Evolutionary conservation across 2,329 filamentous ascomycete genomes (phyloP).

Genomic region (Trichoderma cornu-damae): DNA sequence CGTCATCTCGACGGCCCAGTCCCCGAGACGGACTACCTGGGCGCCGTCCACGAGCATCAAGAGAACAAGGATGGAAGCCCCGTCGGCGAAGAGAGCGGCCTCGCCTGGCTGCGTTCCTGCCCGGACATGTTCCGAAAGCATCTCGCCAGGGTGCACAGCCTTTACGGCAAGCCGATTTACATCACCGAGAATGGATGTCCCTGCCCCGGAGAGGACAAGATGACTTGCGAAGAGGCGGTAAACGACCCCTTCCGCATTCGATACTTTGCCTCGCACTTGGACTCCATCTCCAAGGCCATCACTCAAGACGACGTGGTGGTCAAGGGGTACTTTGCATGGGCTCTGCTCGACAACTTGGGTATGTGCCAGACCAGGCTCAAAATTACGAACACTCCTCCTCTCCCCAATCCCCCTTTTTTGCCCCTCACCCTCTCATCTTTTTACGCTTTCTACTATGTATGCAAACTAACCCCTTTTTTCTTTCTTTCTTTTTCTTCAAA

Average conservation of each 20-base stretch:
- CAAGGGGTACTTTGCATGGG: slow-evolving; percentile 35
- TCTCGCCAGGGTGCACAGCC: slow-evolving; percentile 25
- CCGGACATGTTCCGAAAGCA: slow-evolving; percentile 29
- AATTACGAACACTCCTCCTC: background rate
- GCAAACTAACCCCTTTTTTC: no score
- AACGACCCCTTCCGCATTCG: slow-evolving; percentile 34
- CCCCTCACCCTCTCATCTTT: background rate
- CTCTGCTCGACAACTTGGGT: slow-evolving; percentile 35
- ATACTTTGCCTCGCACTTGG: slow-evolving; percentile 37
- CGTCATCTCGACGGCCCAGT: slow-evolving; percentile 26
- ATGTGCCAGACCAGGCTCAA: no score
- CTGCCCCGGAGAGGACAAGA: slow-evolving; percentile 33
- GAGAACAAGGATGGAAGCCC: slow-evolving; percentile 29
- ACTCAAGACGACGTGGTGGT: slow-evolving; percentile 30
- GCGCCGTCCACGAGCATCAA: slow-evolving; percentile 32
- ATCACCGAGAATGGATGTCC: slow-evolving; percentile 35
- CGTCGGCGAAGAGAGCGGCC: slow-evolving; percentile 31
- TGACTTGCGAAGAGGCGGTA: slow-evolving; percentile 29
- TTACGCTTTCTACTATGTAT: background rate
- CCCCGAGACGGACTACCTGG: slow-evolving; percentile 30
- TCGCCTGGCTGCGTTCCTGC: slow-evolving; percentile 33
- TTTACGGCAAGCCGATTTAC: slow-evolving; percentile 29
- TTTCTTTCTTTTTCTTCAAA: background rate
- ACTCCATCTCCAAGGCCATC: slow-evolving; percentile 32
- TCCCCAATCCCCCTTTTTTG: background rate